Evolutionary conservation across 108 stramenopile species (phyloP).

Genomic region (Conticribra weissflogii): DNA sequence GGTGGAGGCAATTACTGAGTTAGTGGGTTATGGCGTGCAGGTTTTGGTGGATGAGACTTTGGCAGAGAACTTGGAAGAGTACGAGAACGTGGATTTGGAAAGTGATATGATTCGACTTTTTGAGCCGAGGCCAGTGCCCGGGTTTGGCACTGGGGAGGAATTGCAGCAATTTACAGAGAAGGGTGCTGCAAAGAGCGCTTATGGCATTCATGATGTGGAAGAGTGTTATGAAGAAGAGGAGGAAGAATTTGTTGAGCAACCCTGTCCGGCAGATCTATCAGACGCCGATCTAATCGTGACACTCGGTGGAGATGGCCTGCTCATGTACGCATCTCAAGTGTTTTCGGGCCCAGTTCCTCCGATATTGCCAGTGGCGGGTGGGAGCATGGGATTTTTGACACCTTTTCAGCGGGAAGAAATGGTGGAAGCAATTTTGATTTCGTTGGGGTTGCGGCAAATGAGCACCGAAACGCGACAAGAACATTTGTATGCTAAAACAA

Average conservation of each 20-base stretch:
- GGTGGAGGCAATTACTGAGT: slow-evolving; percentile 59
- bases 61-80: slow-evolving; percentile 61
- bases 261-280: slow-evolving; percentile 33
- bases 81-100: slow-evolving; percentile 47
- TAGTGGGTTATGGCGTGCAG: slow-evolving; percentile 53
- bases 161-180: too few species aligned
- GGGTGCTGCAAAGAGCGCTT: background rate
- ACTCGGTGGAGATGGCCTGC: slow-evolving; percentile 83
- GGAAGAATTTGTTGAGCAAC: too few species aligned
- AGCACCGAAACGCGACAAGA: slow-evolving; percentile 17
- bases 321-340: slow-evolving; percentile 74
- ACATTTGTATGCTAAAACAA: too few species aligned
- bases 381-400: slow-evolving; percentile 94
- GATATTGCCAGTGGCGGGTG: slow-evolving; percentile 87
- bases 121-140: slow-evolving; percentile 61
- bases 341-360: slow-evolving; percentile 83
- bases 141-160: slow-evolving; percentile 57
- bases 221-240: too few species aligned
- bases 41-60: slow-evolving; percentile 68
- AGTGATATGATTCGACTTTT: slow-evolving; percentile 65
- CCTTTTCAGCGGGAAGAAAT: slow-evolving; percentile 83
- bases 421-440: slow-evolving; percentile 71
- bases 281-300: slow-evolving; percentile 78
- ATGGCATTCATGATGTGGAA: slow-evolving; percentile 25
- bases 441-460: slow-evolving; percentile 58